Evolutionary conservation across 192 early-diverging fungal species (phyloP).

Genomic region (Linnemannia schmuckeri): DNA sequence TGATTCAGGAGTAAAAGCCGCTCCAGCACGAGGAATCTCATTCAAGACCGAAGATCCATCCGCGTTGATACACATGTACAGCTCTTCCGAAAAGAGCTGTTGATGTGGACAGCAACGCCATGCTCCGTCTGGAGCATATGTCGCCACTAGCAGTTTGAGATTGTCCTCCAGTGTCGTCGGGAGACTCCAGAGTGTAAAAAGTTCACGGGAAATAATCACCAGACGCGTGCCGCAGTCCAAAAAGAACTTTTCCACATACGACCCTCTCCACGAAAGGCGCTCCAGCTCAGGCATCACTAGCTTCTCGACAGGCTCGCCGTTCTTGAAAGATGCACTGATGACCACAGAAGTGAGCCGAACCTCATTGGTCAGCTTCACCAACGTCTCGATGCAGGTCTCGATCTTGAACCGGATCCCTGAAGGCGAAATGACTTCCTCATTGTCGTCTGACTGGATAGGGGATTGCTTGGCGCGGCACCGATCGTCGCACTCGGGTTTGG

Average conservation of each 20-base stretch:
- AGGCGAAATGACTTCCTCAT: background rate
- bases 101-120: constrained; percentile 8
- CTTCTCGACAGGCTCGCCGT: background rate
- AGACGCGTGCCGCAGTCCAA: background rate
- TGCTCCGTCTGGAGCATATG: background rate
- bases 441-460: background rate
- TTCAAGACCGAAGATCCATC: background rate
- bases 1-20: background rate
- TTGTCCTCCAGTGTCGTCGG: constrained; percentile 12
- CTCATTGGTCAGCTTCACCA: background rate
- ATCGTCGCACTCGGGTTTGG: background rate
- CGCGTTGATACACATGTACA: background rate
- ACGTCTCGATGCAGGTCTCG: background rate
- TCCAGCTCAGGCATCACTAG: constrained; percentile 4
- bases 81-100: background rate
- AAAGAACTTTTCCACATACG: background rate
- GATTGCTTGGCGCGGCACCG: background rate
- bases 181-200: constrained; percentile 20
- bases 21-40: background rate
- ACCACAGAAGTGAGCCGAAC: background rate
- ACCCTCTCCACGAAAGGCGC: background rate
- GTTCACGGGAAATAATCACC: background rate
- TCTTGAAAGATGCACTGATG: background rate
- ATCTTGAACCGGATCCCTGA: constrained; percentile 8
- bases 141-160: background rate